Evolutionary conservation across 2,329 filamentous ascomycete genomes (phyloP).

Genomic region (Epichloe aotearoae): DNA sequence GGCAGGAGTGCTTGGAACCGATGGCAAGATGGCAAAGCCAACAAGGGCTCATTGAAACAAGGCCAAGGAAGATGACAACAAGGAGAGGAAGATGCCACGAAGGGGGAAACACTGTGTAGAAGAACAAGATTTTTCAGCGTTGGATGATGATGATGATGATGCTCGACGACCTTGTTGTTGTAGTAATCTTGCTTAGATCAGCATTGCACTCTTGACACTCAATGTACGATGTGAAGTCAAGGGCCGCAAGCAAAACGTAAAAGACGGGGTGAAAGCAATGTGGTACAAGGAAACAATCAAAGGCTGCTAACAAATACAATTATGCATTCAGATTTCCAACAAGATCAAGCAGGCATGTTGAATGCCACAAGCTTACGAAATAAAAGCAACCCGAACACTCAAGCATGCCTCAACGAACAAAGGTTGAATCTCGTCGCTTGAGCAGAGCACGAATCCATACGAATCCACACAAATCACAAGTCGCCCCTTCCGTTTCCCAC

Average conservation of each 20-base stretch:
- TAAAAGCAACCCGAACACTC: not conserved
- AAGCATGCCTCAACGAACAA: not conserved
- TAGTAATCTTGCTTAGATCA: not conserved
- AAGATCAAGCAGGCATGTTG: not conserved
- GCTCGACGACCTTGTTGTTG: not conserved
- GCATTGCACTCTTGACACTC: too few species aligned
- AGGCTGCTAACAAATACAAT: too few species aligned
- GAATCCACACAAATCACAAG: too few species aligned
- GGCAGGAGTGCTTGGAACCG: constrained; percentile 23
- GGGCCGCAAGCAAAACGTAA: too few species aligned
- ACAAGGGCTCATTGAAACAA: not conserved
- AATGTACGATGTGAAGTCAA: too few species aligned
- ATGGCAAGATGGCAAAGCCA: constrained; percentile 20
- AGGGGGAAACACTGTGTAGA: not conserved
- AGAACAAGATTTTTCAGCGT: not conserved
- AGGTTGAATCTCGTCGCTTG: not conserved
- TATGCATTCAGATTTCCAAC: not conserved
- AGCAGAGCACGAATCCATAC: not conserved
- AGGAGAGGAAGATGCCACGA: not conserved
- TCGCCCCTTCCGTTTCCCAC: not conserved
- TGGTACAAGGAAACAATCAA: too few species aligned
- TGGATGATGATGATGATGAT: not conserved
- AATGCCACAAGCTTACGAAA: not conserved
- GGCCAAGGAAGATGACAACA: not conserved
- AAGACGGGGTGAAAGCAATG: too few species aligned